phyloP scores from a whole-genome alignment of 768 basidiomycete genomes.

The Auriscalpium vulgare region DNA sequence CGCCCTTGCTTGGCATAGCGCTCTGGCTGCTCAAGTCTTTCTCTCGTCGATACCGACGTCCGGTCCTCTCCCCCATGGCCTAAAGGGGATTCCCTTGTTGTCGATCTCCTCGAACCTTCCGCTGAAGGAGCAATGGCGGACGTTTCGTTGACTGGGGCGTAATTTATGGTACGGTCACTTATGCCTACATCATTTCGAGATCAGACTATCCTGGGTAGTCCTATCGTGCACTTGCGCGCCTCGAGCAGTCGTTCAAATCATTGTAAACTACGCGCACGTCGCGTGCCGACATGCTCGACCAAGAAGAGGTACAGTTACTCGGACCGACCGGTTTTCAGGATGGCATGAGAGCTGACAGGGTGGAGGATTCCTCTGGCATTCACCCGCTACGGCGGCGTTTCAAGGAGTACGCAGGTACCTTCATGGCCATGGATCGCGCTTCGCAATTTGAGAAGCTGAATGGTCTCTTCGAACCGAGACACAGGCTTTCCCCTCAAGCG shows the following conservation, averaged over 20 bases:
- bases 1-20: too few species aligned
- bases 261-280: conserved; percentile 36
- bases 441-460: neutral
- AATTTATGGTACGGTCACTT: too few species aligned
- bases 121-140: too few species aligned
- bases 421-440: conserved; percentile 30
- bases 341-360: conserved; percentile 45
- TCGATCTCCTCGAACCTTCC: too few species aligned
- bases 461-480: conserved; percentile 9
- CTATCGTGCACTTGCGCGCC: conserved; percentile 7
- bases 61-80: too few species aligned
- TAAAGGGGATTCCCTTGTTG: too few species aligned
- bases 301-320: conserved; percentile 42
- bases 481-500: conserved; percentile 4
- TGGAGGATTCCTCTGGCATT: conserved; percentile 35
- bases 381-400: conserved; percentile 35
- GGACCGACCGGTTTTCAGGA: conserved; percentile 38
- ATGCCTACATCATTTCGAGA: too few species aligned
- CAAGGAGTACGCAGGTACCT: conserved; percentile 38
- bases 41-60: too few species aligned
- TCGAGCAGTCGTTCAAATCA: conserved; percentile 38
- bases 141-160: too few species aligned
- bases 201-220: neutral
- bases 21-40: too few species aligned
- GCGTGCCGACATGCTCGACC: conserved; percentile 38